phyloP scores from a whole-genome alignment of 352 stramenopile genomes.

The Pythium brassicae region DNA sequence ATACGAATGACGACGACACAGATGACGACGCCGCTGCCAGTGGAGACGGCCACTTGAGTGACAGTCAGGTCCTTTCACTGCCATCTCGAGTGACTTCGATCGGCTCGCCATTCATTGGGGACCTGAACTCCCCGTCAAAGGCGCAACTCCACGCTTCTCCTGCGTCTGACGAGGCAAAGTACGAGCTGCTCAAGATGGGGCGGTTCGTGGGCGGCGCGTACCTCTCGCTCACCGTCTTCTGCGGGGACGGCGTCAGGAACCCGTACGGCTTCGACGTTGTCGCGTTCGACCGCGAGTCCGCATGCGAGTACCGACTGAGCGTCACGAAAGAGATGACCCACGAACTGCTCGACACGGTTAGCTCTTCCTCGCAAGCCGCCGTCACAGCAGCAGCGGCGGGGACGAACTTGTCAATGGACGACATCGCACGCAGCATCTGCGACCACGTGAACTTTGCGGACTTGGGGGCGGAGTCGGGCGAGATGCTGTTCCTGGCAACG shows the following conservation, averaged over 20 bases:
- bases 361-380: slow-evolving; percentile 47
- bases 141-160: background rate
- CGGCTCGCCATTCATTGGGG: slow-evolving; percentile 27
- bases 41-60: background rate
- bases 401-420: slow-evolving; percentile 68
- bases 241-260: slow-evolving; percentile 54
- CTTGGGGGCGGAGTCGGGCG: slow-evolving; percentile 28
- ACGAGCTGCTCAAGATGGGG: slow-evolving; percentile 60
- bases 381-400: slow-evolving; percentile 53
- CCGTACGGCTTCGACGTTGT: slow-evolving; percentile 71
- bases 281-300: slow-evolving; percentile 38
- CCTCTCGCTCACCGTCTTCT: slow-evolving; percentile 64
- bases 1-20: background rate
- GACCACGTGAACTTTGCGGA: slow-evolving; percentile 50
- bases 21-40: background rate
- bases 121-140: slow-evolving; percentile 16
- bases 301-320: slow-evolving; percentile 44
- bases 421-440: slow-evolving; percentile 58
- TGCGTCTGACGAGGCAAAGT: slow-evolving; percentile 25
- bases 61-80: slow-evolving; percentile 4
- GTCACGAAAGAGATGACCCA: slow-evolving; percentile 65
- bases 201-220: slow-evolving; percentile 65
- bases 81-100: slow-evolving; percentile 9
- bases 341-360: slow-evolving; percentile 48
- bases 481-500: slow-evolving; percentile 48